These are phyloP conservation scores for Penicillium sp. DNA, from an alignment of 2,329 filamentous ascomycete genomes.

Conservation along the genomic window DNA sequence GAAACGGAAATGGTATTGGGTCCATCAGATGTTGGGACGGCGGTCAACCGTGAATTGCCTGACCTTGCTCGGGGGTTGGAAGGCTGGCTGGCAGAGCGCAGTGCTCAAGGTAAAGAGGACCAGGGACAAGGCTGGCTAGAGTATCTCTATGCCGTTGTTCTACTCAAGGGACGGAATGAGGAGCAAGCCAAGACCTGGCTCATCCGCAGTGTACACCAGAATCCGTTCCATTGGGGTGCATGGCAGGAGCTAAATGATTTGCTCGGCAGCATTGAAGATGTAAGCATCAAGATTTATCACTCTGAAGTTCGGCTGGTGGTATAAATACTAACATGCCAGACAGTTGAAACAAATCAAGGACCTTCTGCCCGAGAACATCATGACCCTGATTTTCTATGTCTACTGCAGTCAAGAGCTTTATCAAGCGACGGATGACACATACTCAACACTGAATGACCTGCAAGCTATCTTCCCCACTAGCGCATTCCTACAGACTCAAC, in stretches of 20 bases:
- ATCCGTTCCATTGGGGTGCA: constrained; percentile 95
- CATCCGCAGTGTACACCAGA: constrained; percentile 84
- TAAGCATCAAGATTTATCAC: constrained; percentile 53
- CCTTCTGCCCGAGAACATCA: constrained; percentile 84
- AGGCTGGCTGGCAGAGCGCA: constrained; percentile 76
- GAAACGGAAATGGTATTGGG: constrained; percentile 97
- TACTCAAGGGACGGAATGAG: constrained; percentile 90
- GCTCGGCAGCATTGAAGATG: constrained; percentile 79
- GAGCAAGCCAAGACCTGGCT: constrained; percentile 83
- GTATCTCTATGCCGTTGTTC: constrained; percentile 79
- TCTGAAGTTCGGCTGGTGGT: no score
- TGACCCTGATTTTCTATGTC: constrained; percentile 92
- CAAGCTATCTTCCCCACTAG: constrained; percentile 84
- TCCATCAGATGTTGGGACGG: constrained; percentile 83
- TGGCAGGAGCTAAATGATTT: constrained; percentile 91
- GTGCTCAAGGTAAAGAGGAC: constrained; percentile 63
- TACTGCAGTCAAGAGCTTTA: constrained; percentile 91
- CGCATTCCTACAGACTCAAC: constrained; percentile 87
- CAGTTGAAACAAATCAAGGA: constrained; percentile 74
- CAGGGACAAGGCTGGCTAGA: constrained; percentile 91
- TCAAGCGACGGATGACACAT: constrained; percentile 77
- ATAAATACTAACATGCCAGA: constrained; percentile 26
- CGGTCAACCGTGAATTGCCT: constrained; percentile 82
- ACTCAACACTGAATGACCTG: constrained; percentile 76
- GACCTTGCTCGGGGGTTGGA: constrained; percentile 77